Conservation (phyloP, 306 rosid genomes). For the Quercus variabilis region DNA sequence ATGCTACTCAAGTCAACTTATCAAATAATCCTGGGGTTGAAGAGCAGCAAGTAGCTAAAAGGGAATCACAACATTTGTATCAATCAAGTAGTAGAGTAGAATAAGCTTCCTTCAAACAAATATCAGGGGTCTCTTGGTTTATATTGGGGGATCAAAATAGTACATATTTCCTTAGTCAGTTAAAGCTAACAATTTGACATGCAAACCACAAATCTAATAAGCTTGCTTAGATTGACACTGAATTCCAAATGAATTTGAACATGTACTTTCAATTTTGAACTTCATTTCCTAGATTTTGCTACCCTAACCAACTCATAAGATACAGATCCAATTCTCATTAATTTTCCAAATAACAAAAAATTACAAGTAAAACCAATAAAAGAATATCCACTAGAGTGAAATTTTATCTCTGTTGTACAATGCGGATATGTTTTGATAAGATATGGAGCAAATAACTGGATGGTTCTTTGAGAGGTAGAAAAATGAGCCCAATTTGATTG, state of each 20-base stretch:
- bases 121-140: too few relatives aligned
- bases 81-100: too few relatives aligned
- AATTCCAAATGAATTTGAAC: neutral
- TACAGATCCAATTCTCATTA: conserved; percentile 10
- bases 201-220: too few relatives aligned
- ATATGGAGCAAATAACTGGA: conserved; percentile 25
- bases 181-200: too few relatives aligned
- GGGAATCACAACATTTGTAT: too few relatives aligned
- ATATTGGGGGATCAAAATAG: too few relatives aligned
- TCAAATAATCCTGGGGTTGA: too few relatives aligned
- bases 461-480: conserved; percentile 17
- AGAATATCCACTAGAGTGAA: conserved; percentile 39
- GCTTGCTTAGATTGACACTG: neutral
- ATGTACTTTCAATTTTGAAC: neutral
- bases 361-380: conserved; percentile 48
- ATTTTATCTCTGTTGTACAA: conserved; percentile 26
- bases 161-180: too few relatives aligned
- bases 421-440: conserved; percentile 21
- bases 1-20: too few relatives aligned
- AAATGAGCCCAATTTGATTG: conserved; percentile 13
- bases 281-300: conserved; percentile 13
- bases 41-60: too few relatives aligned
- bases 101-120: too few relatives aligned
- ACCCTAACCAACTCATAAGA: conserved; percentile 17
- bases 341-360: conserved; percentile 26